A percentile compares a stretch with the other conserved stretches of the same genome.
Conservation (phyloP, 225 moss, liverwort and hornwort species). For the Polytrichum formosum region DNA sequence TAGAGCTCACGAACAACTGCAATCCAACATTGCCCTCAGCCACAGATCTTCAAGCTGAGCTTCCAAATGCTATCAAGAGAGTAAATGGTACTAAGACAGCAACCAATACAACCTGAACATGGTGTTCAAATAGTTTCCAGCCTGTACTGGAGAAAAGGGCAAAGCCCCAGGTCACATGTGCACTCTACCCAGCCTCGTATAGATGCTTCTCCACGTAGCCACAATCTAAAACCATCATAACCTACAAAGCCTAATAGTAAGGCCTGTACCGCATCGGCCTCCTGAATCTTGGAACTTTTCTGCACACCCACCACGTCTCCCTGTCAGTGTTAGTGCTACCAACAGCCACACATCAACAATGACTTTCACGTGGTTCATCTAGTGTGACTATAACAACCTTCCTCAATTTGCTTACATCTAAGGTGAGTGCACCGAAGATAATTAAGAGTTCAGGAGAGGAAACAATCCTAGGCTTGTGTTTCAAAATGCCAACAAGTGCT, state of each 20-base stretch:
- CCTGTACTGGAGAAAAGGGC: slow-evolving; percentile 5
- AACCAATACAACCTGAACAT: slow-evolving; percentile 31
- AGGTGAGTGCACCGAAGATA: too few relatives aligned
- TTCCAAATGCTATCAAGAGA: slow-evolving; percentile 16
- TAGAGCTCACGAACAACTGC: neutral
- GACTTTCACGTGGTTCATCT: neutral
- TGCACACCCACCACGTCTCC: slow-evolving; percentile 27
- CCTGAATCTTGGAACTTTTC: slow-evolving; percentile 89
- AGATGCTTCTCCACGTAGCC: slow-evolving; percentile 29
- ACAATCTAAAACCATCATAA: slow-evolving; percentile 20
- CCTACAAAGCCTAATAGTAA: slow-evolving; percentile 63
- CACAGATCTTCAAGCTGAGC: slow-evolving; percentile 10
- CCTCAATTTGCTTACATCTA: too few relatives aligned
- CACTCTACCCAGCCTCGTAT: neutral
- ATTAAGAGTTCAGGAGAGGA: too few relatives aligned
- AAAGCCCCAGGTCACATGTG: neutral
- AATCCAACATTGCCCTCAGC: neutral
- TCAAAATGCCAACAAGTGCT: too few relatives aligned
- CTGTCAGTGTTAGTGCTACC: neutral
- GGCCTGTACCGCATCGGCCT: slow-evolving; percentile 92
- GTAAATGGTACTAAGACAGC: slow-evolving; percentile 15
- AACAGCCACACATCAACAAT: neutral
- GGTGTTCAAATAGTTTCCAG: slow-evolving; percentile 16
- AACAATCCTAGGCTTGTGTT: too few relatives aligned
- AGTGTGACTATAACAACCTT: neutral